These are phyloP conservation scores for Dactylonectria macrodidyma DNA, from an alignment of 2,329 filamentous ascomycete genomes.

Conservation along the genomic window DNA sequence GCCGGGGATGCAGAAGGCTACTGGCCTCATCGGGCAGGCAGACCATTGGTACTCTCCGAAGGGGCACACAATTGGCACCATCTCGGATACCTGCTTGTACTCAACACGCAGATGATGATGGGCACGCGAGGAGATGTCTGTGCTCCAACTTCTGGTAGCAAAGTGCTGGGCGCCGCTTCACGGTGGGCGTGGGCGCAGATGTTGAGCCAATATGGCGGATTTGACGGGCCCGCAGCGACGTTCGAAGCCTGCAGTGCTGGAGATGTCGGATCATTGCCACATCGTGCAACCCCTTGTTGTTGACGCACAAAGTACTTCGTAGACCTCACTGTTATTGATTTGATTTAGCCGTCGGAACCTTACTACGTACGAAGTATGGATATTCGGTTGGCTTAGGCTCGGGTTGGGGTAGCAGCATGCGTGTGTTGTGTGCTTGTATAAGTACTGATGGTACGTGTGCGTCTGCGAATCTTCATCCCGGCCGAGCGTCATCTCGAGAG, in stretches of 20 bases:
- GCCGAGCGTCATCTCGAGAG: not conserved
- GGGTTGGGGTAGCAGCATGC: not conserved
- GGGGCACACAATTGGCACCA: conserved; percentile 8
- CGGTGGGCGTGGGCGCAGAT: conserved; percentile 12
- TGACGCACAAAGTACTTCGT: not conserved
- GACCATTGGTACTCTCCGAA: conserved; percentile 4
- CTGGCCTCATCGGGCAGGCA: conserved; percentile 23
- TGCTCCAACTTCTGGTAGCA: not conserved
- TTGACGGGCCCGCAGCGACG: conserved; percentile 7
- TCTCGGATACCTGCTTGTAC: not conserved
- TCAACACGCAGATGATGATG: not conserved
- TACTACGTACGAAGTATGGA: not conserved
- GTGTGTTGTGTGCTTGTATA: conserved; percentile 7
- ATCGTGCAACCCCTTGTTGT: conserved; percentile 8
- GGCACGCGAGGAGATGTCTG: conserved; percentile 9
- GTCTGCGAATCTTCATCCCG: not conserved
- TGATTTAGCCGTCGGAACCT: conserved; percentile 6
- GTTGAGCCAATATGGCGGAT: not conserved
- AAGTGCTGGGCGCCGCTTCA: conserved; percentile 3
- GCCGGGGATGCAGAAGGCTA: conserved; percentile 20
- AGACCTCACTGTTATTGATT: not conserved
- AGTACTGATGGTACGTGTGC: not conserved
- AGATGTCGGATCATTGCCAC: conserved; percentile 20
- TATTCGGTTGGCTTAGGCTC: not conserved
- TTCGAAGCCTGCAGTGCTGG: conserved; percentile 14